phyloP scores from a whole-genome alignment of 2,329 filamentous ascomycete species.

The Alternaria rosae region DNA sequence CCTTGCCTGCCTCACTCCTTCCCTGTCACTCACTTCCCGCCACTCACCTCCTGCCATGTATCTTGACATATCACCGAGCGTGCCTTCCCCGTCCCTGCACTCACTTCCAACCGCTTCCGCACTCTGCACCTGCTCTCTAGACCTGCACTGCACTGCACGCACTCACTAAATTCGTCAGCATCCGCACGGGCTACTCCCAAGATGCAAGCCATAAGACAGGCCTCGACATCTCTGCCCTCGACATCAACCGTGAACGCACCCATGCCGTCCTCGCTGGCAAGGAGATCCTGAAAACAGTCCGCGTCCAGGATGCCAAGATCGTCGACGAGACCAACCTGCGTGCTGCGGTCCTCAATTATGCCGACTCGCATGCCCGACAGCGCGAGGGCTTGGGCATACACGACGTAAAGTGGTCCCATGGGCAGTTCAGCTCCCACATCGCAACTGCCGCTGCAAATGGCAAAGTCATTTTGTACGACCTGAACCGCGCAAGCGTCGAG shows the following conservation, averaged over 20 bases:
- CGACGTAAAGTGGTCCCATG: slow-evolving; percentile 73
- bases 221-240: slow-evolving; percentile 67
- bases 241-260: slow-evolving; percentile 68
- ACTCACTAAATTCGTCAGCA: slow-evolving; percentile 32
- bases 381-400: slow-evolving; percentile 68
- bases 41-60: slow-evolving; percentile 16
- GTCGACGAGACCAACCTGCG: slow-evolving; percentile 70
- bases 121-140: not conserved
- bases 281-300: slow-evolving; percentile 71
- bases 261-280: slow-evolving; percentile 71
- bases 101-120: not conserved
- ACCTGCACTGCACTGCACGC: not conserved
- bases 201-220: slow-evolving; percentile 70
- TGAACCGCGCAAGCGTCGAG: slow-evolving; percentile 67
- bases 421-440: slow-evolving; percentile 65
- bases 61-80: not conserved
- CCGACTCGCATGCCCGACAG: slow-evolving; percentile 58
- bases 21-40: not conserved
- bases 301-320: slow-evolving; percentile 63
- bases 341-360: slow-evolving; percentile 65
- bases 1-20: not conserved
- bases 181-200: slow-evolving; percentile 59
- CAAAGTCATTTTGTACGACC: slow-evolving; percentile 70
- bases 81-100: not conserved
- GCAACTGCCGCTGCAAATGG: slow-evolving; percentile 71